These are phyloP conservation scores for Luffa aegyptiaca DNA, from an alignment of 306 rosid species.

Conservation along the genomic window DNA sequence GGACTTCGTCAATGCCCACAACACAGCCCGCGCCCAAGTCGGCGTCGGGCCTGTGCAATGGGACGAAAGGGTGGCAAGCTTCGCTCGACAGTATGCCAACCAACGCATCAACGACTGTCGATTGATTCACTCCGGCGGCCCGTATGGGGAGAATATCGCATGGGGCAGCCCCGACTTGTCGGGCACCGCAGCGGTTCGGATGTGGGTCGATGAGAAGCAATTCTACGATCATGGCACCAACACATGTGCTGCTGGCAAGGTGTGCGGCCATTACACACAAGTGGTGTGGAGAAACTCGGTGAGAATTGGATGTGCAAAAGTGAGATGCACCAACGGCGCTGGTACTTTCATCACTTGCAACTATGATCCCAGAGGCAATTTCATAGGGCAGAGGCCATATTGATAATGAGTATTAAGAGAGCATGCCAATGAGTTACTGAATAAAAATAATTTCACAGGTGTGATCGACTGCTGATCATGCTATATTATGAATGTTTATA, in stretches of 20 bases:
- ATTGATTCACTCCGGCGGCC: conserved; percentile 23
- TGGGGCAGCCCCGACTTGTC: conserved; percentile 16
- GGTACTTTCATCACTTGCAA: conserved; percentile 16
- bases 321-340: conserved; percentile 5
- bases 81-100: conserved; percentile 20
- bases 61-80: conserved; percentile 17
- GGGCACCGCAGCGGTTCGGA: conserved; percentile 14
- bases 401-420: background rate
- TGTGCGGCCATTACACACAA: conserved; percentile 17
- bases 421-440: too few relatives aligned
- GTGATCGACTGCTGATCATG: too few relatives aligned
- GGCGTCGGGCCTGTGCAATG: conserved; percentile 21
- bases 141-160: conserved; percentile 39
- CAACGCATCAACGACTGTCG: conserved; percentile 10
- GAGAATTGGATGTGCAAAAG: conserved; percentile 6
- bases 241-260: background rate
- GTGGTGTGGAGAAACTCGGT: background rate
- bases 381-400: background rate
- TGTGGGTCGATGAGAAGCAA: conserved; percentile 16
- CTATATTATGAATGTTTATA: too few relatives aligned
- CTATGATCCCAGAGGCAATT: conserved; percentile 17
- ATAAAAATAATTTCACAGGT: too few relatives aligned
- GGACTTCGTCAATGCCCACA: conserved; percentile 28
- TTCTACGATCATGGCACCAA: conserved; percentile 13
- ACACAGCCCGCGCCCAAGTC: conserved; percentile 24